Evolutionary conservation across 257 asterid genomes (phyloP), one percentile per base, ranked within the genome.

Genomic region (Dorcoceras hygrometricum): DNA sequence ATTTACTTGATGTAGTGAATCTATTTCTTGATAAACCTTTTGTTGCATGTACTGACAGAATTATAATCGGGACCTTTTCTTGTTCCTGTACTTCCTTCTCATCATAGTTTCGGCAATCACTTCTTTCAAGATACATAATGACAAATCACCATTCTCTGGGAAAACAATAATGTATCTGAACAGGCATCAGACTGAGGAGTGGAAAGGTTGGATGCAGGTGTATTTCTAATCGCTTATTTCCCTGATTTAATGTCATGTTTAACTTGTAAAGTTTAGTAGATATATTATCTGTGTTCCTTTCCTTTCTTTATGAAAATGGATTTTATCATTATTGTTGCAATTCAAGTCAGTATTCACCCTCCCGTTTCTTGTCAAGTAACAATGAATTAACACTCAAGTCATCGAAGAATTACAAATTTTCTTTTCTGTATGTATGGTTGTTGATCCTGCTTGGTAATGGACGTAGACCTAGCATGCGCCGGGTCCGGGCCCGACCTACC

Each of bases 141-240:
- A 91, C 79, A 87, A 85, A 76, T 91, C 96, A 22, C 89, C 91
- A 12, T 67, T 89, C 71, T 83, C 95, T 6, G 96, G 95, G 63
- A 91, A 83, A 82, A 51, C 95, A 59, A 87, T 83, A 63, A 83
- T 91, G 94, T 91, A 91, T 71, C 79, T 91, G 59, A 91, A 89
- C 80, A 82, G 98, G 75, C 96, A 91, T 80, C 98, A 91, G 78
- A 91, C 98, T 57, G 96, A 91, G 81, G 98, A 91, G 75, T 89
- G 98, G 98, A 91, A 84, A 82, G 98, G 98, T 19, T 87, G 95
- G 98, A 91, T 91, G 98, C 96, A 91, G 94, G 96, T 91, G 73
- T 71, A 57, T 50, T 53, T 65, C 65, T 59, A n/a, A 11, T 34
- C 46, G n/a, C 63, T 34, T 25, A 43, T 55, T 54, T 62, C 18